A percentile compares a stretch with the other conserved stretches of the same genome.
Conservation (phyloP, 2,329 filamentous ascomycete genomes). For the Pseudovirgaria hyperparasitica region DNA sequence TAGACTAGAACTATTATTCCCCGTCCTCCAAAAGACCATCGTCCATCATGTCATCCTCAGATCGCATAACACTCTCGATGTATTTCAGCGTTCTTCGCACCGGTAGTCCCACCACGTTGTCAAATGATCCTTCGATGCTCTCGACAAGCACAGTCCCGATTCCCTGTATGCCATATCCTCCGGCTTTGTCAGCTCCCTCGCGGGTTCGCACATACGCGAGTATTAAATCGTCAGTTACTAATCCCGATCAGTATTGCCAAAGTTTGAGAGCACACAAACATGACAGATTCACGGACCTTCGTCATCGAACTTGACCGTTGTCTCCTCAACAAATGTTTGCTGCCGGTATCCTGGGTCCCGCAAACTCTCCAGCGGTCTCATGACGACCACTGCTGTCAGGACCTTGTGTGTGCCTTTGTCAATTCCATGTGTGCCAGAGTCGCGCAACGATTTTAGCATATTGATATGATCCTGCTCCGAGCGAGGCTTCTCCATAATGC, state of each 20-base stretch:
- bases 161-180: slow-evolving; percentile 89
- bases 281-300: slow-evolving; percentile 24
- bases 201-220: slow-evolving; percentile 67
- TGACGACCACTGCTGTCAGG: slow-evolving; percentile 71
- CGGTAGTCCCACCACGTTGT: slow-evolving; percentile 90
- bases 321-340: slow-evolving; percentile 77
- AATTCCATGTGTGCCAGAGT: slow-evolving; percentile 45
- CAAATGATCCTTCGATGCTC: slow-evolving; percentile 75
- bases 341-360: slow-evolving; percentile 75
- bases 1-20: too few relatives aligned
- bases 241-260: slow-evolving; percentile 3
- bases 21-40: slow-evolving; percentile 30
- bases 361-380: slow-evolving; percentile 71
- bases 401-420: slow-evolving; percentile 64
- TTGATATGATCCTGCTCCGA: slow-evolving; percentile 67
- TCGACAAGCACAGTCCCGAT: slow-evolving; percentile 78
- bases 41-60: slow-evolving; percentile 46
- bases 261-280: neutral
- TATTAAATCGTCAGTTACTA: slow-evolving; percentile 68
- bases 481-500: slow-evolving; percentile 82
- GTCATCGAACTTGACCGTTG: slow-evolving; percentile 72
- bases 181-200: slow-evolving; percentile 92
- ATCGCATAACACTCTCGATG: slow-evolving; percentile 78
- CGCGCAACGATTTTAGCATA: slow-evolving; percentile 73
- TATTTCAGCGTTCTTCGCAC: slow-evolving; percentile 64